phyloP scores from a whole-genome alignment of 345 rosid genomes.

The Carallia brachiata region DNA sequence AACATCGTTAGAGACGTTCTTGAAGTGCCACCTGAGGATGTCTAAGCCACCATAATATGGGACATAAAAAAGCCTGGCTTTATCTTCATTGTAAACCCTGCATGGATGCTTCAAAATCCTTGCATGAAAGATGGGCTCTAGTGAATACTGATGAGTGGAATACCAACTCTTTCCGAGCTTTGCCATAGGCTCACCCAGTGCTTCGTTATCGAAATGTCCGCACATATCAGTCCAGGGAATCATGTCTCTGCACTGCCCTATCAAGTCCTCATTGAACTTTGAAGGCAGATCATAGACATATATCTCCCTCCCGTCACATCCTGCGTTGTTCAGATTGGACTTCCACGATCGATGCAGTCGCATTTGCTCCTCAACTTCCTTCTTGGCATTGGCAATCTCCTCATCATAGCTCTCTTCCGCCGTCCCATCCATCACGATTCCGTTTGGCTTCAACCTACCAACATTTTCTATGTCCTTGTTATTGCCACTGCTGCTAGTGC shows the following conservation, averaged over 20 bases:
- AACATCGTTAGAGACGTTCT: constrained; percentile 64
- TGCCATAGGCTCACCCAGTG: constrained; percentile 54
- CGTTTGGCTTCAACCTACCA: constrained; percentile 10
- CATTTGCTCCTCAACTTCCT: constrained; percentile 41
- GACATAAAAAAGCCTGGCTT: constrained; percentile 77
- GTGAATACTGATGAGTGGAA: constrained; percentile 66
- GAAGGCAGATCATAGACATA: constrained; percentile 75
- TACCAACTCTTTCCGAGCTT: constrained; percentile 67
- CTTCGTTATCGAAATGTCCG: constrained; percentile 51
- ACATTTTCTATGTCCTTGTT: constrained; percentile 13
- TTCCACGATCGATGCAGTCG: constrained; percentile 64
- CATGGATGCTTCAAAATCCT: constrained; percentile 73
- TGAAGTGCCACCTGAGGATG: constrained; percentile 89
- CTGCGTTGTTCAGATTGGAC: constrained; percentile 12
- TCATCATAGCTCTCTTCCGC: constrained; percentile 8
- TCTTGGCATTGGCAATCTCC: constrained; percentile 42
- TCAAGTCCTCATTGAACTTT: constrained; percentile 75
- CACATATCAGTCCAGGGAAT: constrained; percentile 73
- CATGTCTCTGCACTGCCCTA: constrained; percentile 72
- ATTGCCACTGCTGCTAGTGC: background rate
- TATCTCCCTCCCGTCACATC: constrained; percentile 56
- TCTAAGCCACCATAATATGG: constrained; percentile 81
- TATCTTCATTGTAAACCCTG: constrained; percentile 58
- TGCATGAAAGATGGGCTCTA: constrained; percentile 76
- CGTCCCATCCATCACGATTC: constrained; percentile 1